Base-by-base conservation (phyloP, 2,329 filamentous ascomycete genomes). In the Byssochlamys sp. region DNA sequence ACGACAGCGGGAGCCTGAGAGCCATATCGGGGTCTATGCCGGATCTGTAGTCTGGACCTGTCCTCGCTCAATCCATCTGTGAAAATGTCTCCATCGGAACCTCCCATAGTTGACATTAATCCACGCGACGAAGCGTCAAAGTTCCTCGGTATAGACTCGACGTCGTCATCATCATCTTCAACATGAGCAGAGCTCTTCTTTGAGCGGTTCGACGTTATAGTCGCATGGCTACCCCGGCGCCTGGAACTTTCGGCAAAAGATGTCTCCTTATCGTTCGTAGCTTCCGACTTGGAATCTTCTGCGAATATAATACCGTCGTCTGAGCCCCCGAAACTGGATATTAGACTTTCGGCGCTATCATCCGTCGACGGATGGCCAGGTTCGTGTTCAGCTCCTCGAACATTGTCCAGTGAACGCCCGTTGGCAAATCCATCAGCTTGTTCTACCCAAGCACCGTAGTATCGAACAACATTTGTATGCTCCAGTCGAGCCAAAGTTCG, bases 401-500 rank as follows among this genome's bases (percentile, higher is more conserved):
- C 25, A 26, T 26, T 24, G 6, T 53, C 29, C 24, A 53, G 31
- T 25, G 61, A 51, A 10, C 58, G 57, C 9, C 61, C 49, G 11
- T 61, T 54, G 11, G 55, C 54, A 31, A 63, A 55, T 49, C 65
- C 28, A 58, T 70, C 77, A 35, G 63, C 68, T 55, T 74, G 71
- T 63, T 88, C 85, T 12, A 86, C 75, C 85, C 85, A 88, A 12
- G 81, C 81, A 55, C 80, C 79, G 65, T 83, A 83, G 63, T 88
- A 88, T 26, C 84, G 78, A 35, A 88, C 85, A 57, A 88, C 80
- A 65, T 88, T 86, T 4, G 77, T 77, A 67, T 88, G 85, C 52
- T 87, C 81, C 14, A 87, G 73, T 27, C 77, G 75, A 52, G 85
- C 84, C 51, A 88, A 73, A 0, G 83, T 84, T 53, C 83, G 77